Percentiles rank a stretch among this genome's conserved stretches.
Evolutionary conservation across 495 filamentous ascomycete species (phyloP).

Genomic region (Elaphomyces granulatus): DNA sequence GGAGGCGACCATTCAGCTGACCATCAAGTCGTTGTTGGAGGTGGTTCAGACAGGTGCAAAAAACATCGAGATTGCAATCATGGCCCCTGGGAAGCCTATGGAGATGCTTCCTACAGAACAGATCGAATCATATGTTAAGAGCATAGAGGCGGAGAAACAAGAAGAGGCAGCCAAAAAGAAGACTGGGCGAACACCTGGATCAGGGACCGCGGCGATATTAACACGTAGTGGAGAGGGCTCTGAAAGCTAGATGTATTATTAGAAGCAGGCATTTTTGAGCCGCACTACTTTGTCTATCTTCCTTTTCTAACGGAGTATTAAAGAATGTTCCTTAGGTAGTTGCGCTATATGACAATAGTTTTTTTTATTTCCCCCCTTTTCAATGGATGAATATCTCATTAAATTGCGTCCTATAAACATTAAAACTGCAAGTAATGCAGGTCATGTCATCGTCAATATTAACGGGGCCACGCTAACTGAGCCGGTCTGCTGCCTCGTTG

Average conservation of each 20-base stretch:
- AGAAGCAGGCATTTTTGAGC: neutral
- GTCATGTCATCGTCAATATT: conserved; percentile 2
- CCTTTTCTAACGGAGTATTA: no score
- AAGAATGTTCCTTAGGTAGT: no score
- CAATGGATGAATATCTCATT: no score
- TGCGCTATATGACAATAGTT: no score
- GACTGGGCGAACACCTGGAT: conserved; percentile 60
- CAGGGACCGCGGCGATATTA: conserved; percentile 63
- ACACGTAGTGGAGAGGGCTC: conserved; percentile 39
- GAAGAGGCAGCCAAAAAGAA: conserved; percentile 97
- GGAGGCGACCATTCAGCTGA: conserved; percentile 90
- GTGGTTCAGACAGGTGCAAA: conserved; percentile 98
- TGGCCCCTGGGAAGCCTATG: conserved; percentile 82
- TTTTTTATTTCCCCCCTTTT: no score
- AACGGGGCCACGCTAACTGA: conserved; percentile 44
- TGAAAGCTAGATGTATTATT: conserved; percentile 2
- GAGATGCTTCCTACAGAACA: conserved; percentile 94
- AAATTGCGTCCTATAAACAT: no score
- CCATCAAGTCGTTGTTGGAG: conserved; percentile 93
- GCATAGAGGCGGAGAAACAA: conserved; percentile 96
- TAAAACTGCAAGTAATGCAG: no score
- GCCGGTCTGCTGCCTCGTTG: conserved; percentile 52
- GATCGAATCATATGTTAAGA: conserved; percentile 94
- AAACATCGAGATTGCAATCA: conserved; percentile 98
- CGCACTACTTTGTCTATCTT: no score